phyloP scores from a whole-genome alignment of 2,329 filamentous ascomycete species.

The Aspergillus ustus region DNA sequence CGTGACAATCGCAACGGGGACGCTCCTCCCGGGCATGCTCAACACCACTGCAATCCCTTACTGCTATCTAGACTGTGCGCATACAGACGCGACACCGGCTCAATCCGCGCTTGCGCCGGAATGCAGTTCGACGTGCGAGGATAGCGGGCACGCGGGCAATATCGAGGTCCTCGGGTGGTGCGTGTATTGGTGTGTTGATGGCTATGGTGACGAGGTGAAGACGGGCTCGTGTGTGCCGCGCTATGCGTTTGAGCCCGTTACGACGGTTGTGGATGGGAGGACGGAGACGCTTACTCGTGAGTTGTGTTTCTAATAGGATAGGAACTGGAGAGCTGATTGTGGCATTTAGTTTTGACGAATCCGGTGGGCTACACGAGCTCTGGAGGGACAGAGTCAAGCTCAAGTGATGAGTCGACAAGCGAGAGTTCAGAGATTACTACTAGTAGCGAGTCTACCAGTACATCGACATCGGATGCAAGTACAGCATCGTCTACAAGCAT shows the following conservation, averaged over 20 bases:
- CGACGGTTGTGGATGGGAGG: neutral
- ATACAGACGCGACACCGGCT: neutral
- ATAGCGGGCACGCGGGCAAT: neutral
- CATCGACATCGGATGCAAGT: neutral
- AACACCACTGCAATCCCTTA: slow-evolving; percentile 1
- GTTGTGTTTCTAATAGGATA: neutral
- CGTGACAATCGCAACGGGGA: neutral
- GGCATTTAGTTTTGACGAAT: neutral
- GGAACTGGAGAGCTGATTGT: neutral
- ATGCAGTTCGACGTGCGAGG: neutral
- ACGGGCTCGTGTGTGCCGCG: neutral
- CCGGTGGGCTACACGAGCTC: neutral
- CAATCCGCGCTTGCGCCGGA: neutral
- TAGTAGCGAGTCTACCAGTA: neutral
- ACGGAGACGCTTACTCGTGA: neutral
- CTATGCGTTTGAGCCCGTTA: neutral
- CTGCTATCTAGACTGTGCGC: slow-evolving; percentile 1
- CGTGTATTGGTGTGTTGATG: slow-evolving; percentile 2
- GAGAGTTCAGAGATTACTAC: neutral
- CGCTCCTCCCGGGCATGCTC: neutral
- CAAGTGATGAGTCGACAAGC: neutral
- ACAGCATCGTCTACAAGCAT: neutral
- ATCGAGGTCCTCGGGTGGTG: neutral
- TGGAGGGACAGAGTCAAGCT: no score
- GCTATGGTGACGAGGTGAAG: neutral